Conservation (phyloP, 306 rosid species). For the Quercus rubra region DNA sequence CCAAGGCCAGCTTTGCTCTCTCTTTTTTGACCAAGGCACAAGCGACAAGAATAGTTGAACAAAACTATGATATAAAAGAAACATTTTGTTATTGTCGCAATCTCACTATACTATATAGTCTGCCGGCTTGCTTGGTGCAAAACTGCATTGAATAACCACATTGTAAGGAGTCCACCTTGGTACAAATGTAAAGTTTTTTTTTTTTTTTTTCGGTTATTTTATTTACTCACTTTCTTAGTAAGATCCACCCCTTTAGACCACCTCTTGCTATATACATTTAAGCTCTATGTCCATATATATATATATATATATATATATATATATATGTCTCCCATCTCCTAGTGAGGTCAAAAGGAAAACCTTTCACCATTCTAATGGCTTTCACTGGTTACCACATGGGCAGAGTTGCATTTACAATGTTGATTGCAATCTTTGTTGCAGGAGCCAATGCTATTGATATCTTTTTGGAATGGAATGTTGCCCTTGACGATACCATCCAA, state of each 20-base stretch:
- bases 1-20: not conserved
- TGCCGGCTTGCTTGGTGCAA: conserved; percentile 13
- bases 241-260: conserved; percentile 5
- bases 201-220: not conserved
- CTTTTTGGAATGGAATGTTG: conserved; percentile 43
- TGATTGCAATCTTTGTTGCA: conserved; percentile 20
- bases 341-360: not conserved
- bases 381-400: not conserved
- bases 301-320: not conserved
- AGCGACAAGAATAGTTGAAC: conserved; percentile 4
- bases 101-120: not conserved
- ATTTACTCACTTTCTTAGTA: conserved; percentile 16
- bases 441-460: conserved; percentile 36
- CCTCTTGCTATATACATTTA: conserved; percentile 1
- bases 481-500: conserved; percentile 24
- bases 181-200: not conserved
- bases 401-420: not conserved
- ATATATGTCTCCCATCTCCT: not conserved
- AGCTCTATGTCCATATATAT: not conserved
- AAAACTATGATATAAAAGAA: conserved; percentile 3
- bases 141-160: not conserved
- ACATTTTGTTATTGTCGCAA: no score
- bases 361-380: conserved; percentile 21
- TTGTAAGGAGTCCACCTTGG: not conserved
- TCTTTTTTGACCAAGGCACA: not conserved